phyloP scores from a whole-genome alignment of 805 yeast species.

The Pichia eremophila region DNA sequence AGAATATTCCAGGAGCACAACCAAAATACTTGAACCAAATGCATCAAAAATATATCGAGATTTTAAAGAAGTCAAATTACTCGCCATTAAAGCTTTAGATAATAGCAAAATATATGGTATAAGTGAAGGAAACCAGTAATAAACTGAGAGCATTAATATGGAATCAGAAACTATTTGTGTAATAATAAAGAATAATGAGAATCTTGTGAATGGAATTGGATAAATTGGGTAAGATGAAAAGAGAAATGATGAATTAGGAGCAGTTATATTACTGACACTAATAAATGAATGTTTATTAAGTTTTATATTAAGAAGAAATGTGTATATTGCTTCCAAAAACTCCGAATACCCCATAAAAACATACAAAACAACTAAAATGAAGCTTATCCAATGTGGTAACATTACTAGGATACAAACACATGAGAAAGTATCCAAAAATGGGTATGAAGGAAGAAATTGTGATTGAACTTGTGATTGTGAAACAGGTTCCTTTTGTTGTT shows the following conservation, averaged over 20 bases:
- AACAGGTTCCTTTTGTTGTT: background rate
- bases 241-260: background rate
- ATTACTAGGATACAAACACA: slow-evolving; percentile 19
- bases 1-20: slow-evolving; percentile 13
- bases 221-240: background rate
- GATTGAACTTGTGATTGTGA: too few relatives aligned
- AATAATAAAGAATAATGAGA: slow-evolving; percentile 6
- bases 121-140: slow-evolving; percentile 17
- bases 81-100: slow-evolving; percentile 28
- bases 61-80: slow-evolving; percentile 24
- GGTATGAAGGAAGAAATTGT: slow-evolving; percentile 11
- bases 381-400: slow-evolving; percentile 23
- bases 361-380: slow-evolving; percentile 13
- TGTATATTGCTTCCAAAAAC: slow-evolving; percentile 20
- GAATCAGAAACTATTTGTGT: slow-evolving; percentile 14
- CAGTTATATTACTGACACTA: background rate
- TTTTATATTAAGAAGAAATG: slow-evolving; percentile 19
- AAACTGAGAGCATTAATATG: slow-evolving; percentile 11
- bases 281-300: slow-evolving; percentile 11
- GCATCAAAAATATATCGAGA: slow-evolving; percentile 23
- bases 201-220: background rate
- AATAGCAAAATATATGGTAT: slow-evolving; percentile 21
- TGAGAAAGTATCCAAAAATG: slow-evolving; percentile 23
- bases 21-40: slow-evolving; percentile 15
- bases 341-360: slow-evolving; percentile 20